Base-by-base conservation (phyloP, 2,329 filamentous ascomycete species). In the Fusarium tjaetaba region DNA sequence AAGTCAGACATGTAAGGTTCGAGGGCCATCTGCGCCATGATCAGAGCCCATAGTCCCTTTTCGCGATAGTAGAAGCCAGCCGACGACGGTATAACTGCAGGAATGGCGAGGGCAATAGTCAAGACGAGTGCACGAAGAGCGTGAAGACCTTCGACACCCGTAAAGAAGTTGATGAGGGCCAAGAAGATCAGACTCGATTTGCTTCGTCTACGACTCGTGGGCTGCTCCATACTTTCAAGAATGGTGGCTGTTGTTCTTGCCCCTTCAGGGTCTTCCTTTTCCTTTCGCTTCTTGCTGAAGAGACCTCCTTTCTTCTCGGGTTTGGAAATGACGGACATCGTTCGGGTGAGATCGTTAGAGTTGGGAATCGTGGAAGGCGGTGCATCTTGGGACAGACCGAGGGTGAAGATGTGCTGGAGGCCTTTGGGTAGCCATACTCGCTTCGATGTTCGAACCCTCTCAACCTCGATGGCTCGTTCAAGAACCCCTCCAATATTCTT, bases 1-100 rank as follows among this genome's bases (percentile, higher is more conserved):
- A 75, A 63, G 18, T 75, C 73, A 4, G 73, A 72, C 46, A 74
- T 75, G 18, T 73, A 75, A 1, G 73, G 73, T 7, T 73, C 63
- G 13, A 75, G 61, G 4, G 73, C 57, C 39, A 75, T 70, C 24
- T 75, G 73, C 0, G 72, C 59, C 73, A 75, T 75, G n/a, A 75
- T 75, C 20, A 75, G 48, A 41, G 73, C 73, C 73, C 73, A 75
- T 9, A 75, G 4, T 0, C 73, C 73, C 39, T 75, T 75, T 20
- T 75, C 68, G 8, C 72, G 67, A 30, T 73, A 75, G 49, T 69
- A 75, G 30, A 75, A 75, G 11, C 73, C 73, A 0, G 72, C 66
- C 2, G 70, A 73, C 1, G 70, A 64, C 1, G 45, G 51, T 7
- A 75, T 55, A 0, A 68, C 65, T 4, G 65, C 65, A 10, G 65